Evolutionary conservation across 2,329 filamentous ascomycete species (phyloP).

Genomic region (Neocatenulostroma microsporum): DNA sequence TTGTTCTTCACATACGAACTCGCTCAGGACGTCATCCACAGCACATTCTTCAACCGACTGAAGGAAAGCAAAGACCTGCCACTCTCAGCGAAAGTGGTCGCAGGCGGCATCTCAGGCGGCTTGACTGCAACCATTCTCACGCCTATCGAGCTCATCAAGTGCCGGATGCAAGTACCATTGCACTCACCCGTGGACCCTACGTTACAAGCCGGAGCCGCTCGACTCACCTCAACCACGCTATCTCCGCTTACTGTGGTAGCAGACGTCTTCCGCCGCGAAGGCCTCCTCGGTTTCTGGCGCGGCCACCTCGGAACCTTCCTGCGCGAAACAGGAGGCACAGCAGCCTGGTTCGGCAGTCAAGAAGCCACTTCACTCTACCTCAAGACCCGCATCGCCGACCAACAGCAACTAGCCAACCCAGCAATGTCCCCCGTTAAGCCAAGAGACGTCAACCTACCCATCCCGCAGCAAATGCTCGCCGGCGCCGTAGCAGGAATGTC

Average conservation of each 20-base stretch:
- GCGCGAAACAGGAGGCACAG: constrained; percentile 84
- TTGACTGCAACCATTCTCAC: constrained; percentile 88
- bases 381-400: constrained; percentile 40
- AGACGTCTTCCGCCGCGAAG: constrained; percentile 74
- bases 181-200: constrained; percentile 25
- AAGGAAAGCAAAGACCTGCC: constrained; percentile 52
- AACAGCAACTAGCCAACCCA: constrained; percentile 32
- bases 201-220: constrained; percentile 11
- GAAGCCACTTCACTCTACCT: constrained; percentile 68
- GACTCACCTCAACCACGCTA: constrained; percentile 13
- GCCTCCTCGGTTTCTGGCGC: constrained; percentile 83
- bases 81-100: constrained; percentile 65
- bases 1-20: no score
- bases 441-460: constrained; percentile 47
- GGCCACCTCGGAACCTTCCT: constrained; percentile 91
- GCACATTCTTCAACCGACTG: background rate
- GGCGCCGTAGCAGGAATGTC: constrained; percentile 83
- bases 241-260: constrained; percentile 62
- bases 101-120: constrained; percentile 77
- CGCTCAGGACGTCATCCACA: background rate
- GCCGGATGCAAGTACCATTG: constrained; percentile 82
- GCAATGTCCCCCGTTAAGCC: no score
- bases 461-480: constrained; percentile 81
- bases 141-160: constrained; percentile 94
- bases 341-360: constrained; percentile 91